phyloP scores from a whole-genome alignment of 768 basidiomycete species.

The Cubamyces sp. region DNA sequence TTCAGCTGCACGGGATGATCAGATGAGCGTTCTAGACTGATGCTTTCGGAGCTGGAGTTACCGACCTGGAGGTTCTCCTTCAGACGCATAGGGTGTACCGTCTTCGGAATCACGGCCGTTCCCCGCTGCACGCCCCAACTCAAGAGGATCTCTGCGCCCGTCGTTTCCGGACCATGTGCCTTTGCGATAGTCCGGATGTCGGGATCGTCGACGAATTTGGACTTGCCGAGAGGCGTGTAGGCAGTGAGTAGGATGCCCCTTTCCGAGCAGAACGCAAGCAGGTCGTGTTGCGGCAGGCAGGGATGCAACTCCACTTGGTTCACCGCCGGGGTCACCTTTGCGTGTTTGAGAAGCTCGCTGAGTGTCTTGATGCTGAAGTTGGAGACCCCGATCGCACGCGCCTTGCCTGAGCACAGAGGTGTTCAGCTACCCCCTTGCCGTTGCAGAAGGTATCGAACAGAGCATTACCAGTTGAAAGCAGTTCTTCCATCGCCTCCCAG shows the following conservation, averaged over 20 bases:
- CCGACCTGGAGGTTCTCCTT: conserved; percentile 50
- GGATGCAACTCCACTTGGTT: conserved; percentile 78
- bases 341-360: conserved; percentile 45
- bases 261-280: conserved; percentile 56
- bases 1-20: not conserved
- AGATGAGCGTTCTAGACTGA: not conserved
- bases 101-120: conserved; percentile 49
- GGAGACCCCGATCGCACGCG: conserved; percentile 43
- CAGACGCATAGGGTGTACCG: conserved; percentile 46
- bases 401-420: conserved; percentile 36
- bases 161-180: conserved; percentile 43
- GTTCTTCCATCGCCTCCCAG: conserved; percentile 42
- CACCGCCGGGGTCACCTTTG: conserved; percentile 61
- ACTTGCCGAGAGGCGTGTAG: conserved; percentile 53
- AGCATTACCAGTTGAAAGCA: conserved; percentile 33
- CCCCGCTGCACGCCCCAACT: conserved; percentile 54
- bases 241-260: conserved; percentile 67
- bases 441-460: too few relatives aligned
- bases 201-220: conserved; percentile 48
- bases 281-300: conserved; percentile 63
- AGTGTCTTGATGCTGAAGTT: conserved; percentile 49
- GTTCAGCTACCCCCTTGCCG: too few relatives aligned
- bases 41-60: not conserved
- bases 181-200: conserved; percentile 45
- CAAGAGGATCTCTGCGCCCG: conserved; percentile 51